Evolutionary conservation across 208 protist genomes (phyloP).

Genomic region (Leishmania tropica): DNA sequence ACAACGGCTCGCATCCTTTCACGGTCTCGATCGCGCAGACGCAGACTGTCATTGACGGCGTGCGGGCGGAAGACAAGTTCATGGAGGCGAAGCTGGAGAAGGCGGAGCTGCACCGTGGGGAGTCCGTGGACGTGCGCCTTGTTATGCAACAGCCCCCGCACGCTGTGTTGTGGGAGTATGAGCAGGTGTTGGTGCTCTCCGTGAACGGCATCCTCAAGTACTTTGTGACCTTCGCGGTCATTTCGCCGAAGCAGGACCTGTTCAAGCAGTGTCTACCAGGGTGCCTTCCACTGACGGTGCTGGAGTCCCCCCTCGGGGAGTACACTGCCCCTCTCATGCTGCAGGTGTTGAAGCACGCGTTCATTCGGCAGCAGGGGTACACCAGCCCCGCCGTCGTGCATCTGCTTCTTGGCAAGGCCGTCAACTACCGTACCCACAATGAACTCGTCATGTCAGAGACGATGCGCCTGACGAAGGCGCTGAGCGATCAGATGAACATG

Average conservation of each 20-base stretch:
- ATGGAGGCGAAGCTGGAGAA: conserved; percentile 50
- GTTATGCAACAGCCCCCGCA: conserved; percentile 44
- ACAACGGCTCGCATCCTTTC: conserved; percentile 56
- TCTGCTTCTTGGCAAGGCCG: conserved; percentile 57
- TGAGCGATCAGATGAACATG: conserved; percentile 64
- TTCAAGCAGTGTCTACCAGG: conserved; percentile 66
- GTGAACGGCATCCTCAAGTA: conserved; percentile 68
- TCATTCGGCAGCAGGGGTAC: conserved; percentile 75
- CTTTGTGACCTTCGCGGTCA: conserved; percentile 72
- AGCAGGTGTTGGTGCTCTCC: conserved; percentile 73
- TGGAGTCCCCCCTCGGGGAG: conserved; percentile 67
- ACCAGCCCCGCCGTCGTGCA: conserved; percentile 50
- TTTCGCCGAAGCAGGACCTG: conserved; percentile 61
- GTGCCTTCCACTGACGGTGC: conserved; percentile 68
- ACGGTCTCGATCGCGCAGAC: conserved; percentile 61
- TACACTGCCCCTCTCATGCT: conserved; percentile 81
- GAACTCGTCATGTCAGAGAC: conserved; percentile 68
- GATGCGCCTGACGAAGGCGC: conserved; percentile 51
- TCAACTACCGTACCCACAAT: conserved; percentile 69
- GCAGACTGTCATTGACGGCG: conserved; percentile 75
- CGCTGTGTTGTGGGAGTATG: conserved; percentile 57
- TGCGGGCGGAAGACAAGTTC: conserved; percentile 52
- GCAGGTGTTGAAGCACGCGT: conserved; percentile 82
- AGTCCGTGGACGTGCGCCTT: conserved; percentile 67
- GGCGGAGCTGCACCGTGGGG: conserved; percentile 51